phyloP scores from a whole-genome alignment of 257 asterid species.

The Solanum raphanifolium region DNA sequence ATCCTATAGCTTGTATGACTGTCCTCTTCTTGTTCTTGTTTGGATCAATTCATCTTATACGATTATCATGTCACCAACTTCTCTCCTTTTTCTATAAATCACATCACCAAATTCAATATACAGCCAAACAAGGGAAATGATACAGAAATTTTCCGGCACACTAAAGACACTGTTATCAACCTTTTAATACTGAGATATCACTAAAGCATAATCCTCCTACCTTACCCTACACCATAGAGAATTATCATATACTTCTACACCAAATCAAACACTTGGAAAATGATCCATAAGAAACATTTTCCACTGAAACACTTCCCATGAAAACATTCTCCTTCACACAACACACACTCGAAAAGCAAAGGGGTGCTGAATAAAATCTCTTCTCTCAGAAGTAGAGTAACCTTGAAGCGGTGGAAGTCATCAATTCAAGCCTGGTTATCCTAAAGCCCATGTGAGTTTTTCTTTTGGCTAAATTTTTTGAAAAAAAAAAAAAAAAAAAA shows the following conservation, averaged over 20 bases:
- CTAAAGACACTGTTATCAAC: background rate
- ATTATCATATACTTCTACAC: background rate
- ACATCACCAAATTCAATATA: background rate
- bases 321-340: background rate
- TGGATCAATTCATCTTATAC: background rate
- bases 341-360: background rate
- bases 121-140: background rate
- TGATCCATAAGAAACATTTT: background rate
- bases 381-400: background rate
- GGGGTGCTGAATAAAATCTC: background rate
- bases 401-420: background rate
- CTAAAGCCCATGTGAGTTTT: background rate
- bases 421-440: background rate
- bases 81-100: background rate
- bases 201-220: background rate
- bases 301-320: background rate
- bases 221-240: background rate
- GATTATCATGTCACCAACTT: background rate
- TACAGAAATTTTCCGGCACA: background rate
- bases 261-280: background rate
- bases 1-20: background rate
- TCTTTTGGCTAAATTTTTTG: background rate
- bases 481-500: background rate
- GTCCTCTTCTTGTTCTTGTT: background rate
- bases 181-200: background rate